phyloP scores from a whole-genome alignment of 1,284 basidiomycete genomes.

The Malassezia psittaci region DNA sequence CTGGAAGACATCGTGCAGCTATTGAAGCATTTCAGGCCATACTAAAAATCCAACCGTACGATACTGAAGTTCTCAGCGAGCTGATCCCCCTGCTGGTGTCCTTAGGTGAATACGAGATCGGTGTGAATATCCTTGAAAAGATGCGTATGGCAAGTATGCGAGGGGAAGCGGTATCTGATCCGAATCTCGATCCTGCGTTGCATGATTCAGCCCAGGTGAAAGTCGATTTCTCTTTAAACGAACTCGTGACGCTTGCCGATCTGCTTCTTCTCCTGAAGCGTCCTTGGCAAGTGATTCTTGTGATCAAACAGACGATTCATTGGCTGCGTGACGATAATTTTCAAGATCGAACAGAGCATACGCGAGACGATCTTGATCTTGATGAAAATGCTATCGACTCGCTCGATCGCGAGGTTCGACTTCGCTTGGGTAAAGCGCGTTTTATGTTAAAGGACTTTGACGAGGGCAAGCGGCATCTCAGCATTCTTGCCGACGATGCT shows the following conservation, averaged over 20 bases:
- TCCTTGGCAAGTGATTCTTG: constrained; percentile 60
- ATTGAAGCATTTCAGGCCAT: constrained; percentile 65
- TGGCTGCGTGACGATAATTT: constrained; percentile 77
- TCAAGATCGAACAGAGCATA: constrained; percentile 65
- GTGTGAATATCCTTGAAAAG: constrained; percentile 58
- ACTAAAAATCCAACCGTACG: constrained; percentile 66
- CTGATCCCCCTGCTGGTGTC: constrained; percentile 68
- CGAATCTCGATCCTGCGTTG: constrained; percentile 14
- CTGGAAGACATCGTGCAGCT: constrained; percentile 65
- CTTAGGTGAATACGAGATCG: constrained; percentile 58
- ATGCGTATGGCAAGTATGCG: constrained; percentile 53
- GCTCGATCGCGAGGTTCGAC: constrained; percentile 70
- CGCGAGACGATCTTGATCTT: constrained; percentile 72
- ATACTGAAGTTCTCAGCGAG: constrained; percentile 68
- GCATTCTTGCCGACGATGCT: constrained; percentile 23
- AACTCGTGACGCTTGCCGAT: constrained; percentile 66
- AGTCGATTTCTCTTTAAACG: constrained; percentile 40
- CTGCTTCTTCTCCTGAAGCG: constrained; percentile 64
- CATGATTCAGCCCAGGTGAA: neutral
- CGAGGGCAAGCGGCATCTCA: constrained; percentile 60
- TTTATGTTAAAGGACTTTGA: constrained; percentile 68
- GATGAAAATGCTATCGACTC: constrained; percentile 54
- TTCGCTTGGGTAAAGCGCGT: constrained; percentile 73
- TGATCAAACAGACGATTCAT: constrained; percentile 65
- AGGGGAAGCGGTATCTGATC: constrained; percentile 18